These are phyloP conservation scores for Rubroboletus satanas DNA, from an alignment of 768 basidiomycete species.

Conservation along the genomic window DNA sequence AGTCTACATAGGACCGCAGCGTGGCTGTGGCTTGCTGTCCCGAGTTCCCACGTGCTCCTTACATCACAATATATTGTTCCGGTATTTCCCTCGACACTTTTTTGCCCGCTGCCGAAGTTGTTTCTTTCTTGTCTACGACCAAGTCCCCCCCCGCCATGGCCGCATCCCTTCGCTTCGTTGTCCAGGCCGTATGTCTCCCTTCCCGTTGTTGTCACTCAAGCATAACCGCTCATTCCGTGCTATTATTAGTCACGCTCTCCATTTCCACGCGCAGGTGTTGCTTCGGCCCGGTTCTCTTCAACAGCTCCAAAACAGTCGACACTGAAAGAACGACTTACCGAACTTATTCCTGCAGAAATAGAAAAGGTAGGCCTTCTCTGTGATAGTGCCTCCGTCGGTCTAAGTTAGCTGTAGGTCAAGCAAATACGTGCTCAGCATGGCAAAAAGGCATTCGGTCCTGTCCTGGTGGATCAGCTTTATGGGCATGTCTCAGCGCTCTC, in stretches of 20 bases:
- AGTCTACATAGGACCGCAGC: too few species aligned
- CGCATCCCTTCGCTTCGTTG: slow-evolving; percentile 35
- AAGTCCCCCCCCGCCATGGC: slow-evolving; percentile 37
- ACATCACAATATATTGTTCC: slow-evolving; percentile 12
- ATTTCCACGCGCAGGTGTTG: slow-evolving; percentile 39
- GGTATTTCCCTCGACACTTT: slow-evolving; percentile 24
- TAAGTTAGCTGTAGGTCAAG: slow-evolving; percentile 56
- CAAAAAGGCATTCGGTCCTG: slow-evolving; percentile 89
- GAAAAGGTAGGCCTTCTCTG: slow-evolving; percentile 31
- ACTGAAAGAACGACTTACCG: slow-evolving; percentile 88
- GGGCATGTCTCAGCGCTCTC: slow-evolving; percentile 45
- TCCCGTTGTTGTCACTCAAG: slow-evolving; percentile 4
- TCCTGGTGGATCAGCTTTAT: slow-evolving; percentile 86
- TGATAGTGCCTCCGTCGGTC: not conserved
- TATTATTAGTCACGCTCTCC: slow-evolving; percentile 47
- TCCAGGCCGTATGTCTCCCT: slow-evolving; percentile 34
- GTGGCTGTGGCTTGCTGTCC: not conserved
- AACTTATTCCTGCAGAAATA: slow-evolving; percentile 85
- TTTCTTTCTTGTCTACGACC: slow-evolving; percentile 3
- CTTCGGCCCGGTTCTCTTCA: slow-evolving; percentile 60
- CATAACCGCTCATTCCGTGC: not conserved
- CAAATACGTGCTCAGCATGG: slow-evolving; percentile 82
- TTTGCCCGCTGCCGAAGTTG: not conserved
- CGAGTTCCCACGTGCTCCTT: slow-evolving; percentile 12
- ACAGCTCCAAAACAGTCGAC: slow-evolving; percentile 62